Percentiles rank a stretch among this genome's conserved stretches.
Conservation (phyloP, 495 filamentous ascomycete species). For the Penicilliopsis zonata region DNA sequence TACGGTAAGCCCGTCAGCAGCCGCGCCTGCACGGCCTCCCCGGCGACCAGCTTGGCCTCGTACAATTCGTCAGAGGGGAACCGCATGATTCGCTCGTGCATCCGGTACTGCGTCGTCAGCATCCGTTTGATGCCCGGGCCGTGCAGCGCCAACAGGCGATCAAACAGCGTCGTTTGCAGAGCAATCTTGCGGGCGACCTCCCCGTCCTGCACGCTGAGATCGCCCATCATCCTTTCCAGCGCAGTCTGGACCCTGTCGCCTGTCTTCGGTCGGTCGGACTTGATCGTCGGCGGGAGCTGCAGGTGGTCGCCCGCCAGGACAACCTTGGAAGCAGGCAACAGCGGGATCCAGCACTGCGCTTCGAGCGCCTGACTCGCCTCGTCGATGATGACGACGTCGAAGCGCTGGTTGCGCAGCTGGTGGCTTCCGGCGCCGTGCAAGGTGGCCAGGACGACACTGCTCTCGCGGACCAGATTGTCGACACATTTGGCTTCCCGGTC, state of each 20-base stretch:
- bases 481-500: slow-evolving; percentile 77
- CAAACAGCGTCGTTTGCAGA: slow-evolving; percentile 83
- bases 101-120: slow-evolving; percentile 97
- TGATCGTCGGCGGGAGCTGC: slow-evolving; percentile 90
- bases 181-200: slow-evolving; percentile 32
- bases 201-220: slow-evolving; percentile 9
- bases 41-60: slow-evolving; percentile 65
- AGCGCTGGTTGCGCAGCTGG: slow-evolving; percentile 67
- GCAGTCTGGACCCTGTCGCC: slow-evolving; percentile 2
- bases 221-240: slow-evolving; percentile 8
- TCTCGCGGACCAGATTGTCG: slow-evolving; percentile 55
- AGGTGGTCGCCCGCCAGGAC: slow-evolving; percentile 91
- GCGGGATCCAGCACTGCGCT: slow-evolving; percentile 94
- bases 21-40: slow-evolving; percentile 59
- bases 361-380: slow-evolving; percentile 94
- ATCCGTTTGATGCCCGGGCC: slow-evolving; percentile 79
- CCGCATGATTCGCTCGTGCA: slow-evolving; percentile 91
- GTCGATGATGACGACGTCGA: slow-evolving; percentile 92
- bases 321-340: slow-evolving; percentile 69
- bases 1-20: slow-evolving; percentile 72
- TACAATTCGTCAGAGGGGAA: slow-evolving; percentile 90
- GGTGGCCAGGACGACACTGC: slow-evolving; percentile 83
- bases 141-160: slow-evolving; percentile 71
- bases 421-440: slow-evolving; percentile 85
- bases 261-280: slow-evolving; percentile 36